These are phyloP conservation scores for Fusarium lyarnte DNA, from an alignment of 2,329 filamentous ascomycete species.

Conservation along the genomic window DNA sequence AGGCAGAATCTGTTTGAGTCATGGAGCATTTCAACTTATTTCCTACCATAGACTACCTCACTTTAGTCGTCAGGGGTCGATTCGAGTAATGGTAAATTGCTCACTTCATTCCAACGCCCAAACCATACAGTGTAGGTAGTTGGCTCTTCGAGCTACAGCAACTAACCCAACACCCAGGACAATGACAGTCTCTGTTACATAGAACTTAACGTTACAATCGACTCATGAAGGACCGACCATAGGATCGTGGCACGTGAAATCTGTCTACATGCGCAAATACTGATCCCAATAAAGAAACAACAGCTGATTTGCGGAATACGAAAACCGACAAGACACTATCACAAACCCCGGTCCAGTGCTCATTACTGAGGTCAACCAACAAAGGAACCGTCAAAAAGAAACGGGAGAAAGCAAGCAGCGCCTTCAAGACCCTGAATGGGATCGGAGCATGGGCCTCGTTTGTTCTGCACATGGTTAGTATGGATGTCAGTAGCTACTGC, in stretches of 20 bases:
- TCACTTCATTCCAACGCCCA: neutral
- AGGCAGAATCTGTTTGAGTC: neutral
- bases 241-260: neutral
- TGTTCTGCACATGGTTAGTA: slow-evolving; percentile 4
- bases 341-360: neutral
- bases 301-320: neutral
- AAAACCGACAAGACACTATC: neutral
- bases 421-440: slow-evolving; percentile 11
- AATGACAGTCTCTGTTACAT: neutral
- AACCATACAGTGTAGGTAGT: neutral
- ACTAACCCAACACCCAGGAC: slow-evolving; percentile 1
- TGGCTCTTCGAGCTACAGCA: neutral
- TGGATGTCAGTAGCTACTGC: neutral
- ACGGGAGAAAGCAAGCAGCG: slow-evolving; percentile 9
- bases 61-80: neutral
- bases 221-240: neutral
- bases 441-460: slow-evolving; percentile 16
- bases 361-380: neutral
- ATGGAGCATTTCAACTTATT: neutral
- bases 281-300: neutral
- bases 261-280: neutral
- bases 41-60: neutral
- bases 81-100: neutral
- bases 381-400: neutral
- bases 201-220: slow-evolving; percentile 21